Percentiles rank a stretch among this genome's conserved stretches.
phyloP scores from a whole-genome alignment of 164 flowering plant species.

The Euptelea pleiosperma region DNA sequence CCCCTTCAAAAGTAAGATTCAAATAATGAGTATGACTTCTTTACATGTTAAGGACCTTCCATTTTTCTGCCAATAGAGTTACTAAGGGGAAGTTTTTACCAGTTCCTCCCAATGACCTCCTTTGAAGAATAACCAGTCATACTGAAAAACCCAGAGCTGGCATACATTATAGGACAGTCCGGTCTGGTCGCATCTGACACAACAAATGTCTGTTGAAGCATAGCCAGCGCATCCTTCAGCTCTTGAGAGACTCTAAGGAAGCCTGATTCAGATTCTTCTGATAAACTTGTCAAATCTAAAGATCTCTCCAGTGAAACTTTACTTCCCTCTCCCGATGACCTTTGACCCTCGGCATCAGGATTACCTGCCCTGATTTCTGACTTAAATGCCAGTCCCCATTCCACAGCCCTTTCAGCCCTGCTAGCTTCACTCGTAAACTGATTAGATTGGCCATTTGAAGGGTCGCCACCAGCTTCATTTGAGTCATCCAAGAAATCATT shows the following conservation, averaged over 20 bases:
- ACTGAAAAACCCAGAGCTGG: constrained; percentile 83
- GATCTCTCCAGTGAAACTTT: constrained; percentile 30
- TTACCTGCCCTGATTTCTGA: constrained; percentile 26
- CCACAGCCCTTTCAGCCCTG: constrained; percentile 34
- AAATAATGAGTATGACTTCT: no score
- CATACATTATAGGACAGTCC: constrained; percentile 86
- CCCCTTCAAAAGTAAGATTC: no score
- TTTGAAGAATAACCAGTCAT: constrained; percentile 89
- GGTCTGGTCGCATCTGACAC: constrained; percentile 91
- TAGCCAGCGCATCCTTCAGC: constrained; percentile 74
- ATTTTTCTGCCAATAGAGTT: no score
- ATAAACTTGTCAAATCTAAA: constrained; percentile 40
- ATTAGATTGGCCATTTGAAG: constrained; percentile 12
- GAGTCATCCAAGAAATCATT: constrained; percentile 1
- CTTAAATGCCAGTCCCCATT: constrained; percentile 33
- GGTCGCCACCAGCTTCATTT: neutral
- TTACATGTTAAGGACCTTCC: no score
- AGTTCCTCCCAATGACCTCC: constrained; percentile 87
- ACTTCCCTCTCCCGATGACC: constrained; percentile 22
- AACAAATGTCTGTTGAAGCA: constrained; percentile 91
- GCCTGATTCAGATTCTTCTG: constrained; percentile 42
- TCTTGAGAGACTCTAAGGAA: constrained; percentile 84
- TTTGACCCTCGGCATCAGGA: constrained; percentile 16
- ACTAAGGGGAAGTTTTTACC: constrained; percentile 39
- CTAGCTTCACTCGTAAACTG: constrained; percentile 21